Base-by-base conservation (phyloP, 768 basidiomycete genomes). In the Daedaleopsis nitida region DNA sequence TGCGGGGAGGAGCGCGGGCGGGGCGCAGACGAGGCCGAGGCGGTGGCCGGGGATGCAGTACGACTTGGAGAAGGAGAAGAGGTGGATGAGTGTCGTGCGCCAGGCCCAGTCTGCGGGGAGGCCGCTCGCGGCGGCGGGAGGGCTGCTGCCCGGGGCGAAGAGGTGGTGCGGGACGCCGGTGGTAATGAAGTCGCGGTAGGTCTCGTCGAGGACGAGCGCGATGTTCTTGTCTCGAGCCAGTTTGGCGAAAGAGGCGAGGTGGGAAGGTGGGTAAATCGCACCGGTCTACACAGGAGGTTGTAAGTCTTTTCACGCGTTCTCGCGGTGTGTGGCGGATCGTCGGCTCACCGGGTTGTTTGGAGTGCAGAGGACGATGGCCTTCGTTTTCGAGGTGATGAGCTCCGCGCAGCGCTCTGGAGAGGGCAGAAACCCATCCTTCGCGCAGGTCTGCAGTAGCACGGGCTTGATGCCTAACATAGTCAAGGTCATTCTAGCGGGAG, bases 31-130 rank as follows among this genome's bases (percentile, higher is more conserved):
- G 5, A 82, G 81, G 1, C 93, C 93, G 5, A 94, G 81, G 12
- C 92, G 84, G 72, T 93, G 88, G 0, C 92, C 92, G 0, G 93
- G 92, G n/a, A 91, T 78, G 53, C 83, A 85, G 74, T 91, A 88
- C 43, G 87, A 82, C 74, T 93, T 95, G 48, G 88, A 91, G 73
- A 92, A 92, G 23, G 89, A 92, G 71, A 87, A 91, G 27, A 93
- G 77, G 65, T 87, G 86, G 59, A 92, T 79, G 55, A 92, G 65
- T 55, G 79, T 83, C 0, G 71, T 70, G 21, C 88, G 77, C 91
- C 91, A 94, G 24, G 75, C 72, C 70, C 74, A 74, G 51, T 53
- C 51, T 13, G 53, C 27, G 51, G 43, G 56, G 24, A 27, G 34
- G 14, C 16, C 13, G 17, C 54, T 13, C 12, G 49, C 42, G 3